These are phyloP conservation scores for Ganoderma lingzhi DNA, from an alignment of 1,284 basidiomycete genomes.

Conservation along the genomic window DNA sequence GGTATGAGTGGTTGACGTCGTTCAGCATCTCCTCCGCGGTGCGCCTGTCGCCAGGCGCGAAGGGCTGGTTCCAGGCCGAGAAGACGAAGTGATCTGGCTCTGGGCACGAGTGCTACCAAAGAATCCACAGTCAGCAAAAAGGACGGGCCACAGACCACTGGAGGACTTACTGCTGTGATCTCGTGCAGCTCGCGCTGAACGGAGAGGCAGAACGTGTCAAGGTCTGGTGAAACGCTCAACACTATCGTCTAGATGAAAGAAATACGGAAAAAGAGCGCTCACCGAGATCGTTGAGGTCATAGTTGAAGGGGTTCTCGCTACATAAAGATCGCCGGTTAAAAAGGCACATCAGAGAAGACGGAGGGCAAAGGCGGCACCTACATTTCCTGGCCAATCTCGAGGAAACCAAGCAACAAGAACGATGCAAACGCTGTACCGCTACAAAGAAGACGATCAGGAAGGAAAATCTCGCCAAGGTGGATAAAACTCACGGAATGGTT, in stretches of 20 bases:
- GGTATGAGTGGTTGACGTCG: constrained; percentile 45
- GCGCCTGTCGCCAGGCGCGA: constrained; percentile 69
- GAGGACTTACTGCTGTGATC: constrained; percentile 64
- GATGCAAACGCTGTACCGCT: constrained; percentile 65
- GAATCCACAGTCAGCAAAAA: not conserved
- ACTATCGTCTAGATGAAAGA: constrained; percentile 3
- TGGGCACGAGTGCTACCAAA: constrained; percentile 57
- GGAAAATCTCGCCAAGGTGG: not conserved
- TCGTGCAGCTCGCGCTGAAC: constrained; percentile 73
- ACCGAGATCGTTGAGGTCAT: constrained; percentile 73
- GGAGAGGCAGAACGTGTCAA: constrained; percentile 69
- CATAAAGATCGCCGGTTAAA: not conserved
- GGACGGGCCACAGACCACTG: constrained; percentile 7
- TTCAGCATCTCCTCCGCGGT: constrained; percentile 59
- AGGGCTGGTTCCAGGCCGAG: constrained; percentile 65
- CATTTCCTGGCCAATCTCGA: constrained; percentile 78
- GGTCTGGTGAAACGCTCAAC: constrained; percentile 46
- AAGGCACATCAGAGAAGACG: constrained; percentile 11
- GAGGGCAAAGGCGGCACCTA: constrained; percentile 39
- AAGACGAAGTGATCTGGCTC: constrained; percentile 62
- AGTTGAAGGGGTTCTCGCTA: constrained; percentile 76
- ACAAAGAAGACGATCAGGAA: constrained; percentile 12
- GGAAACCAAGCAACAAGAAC: constrained; percentile 71
- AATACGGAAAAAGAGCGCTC: constrained; percentile 29
- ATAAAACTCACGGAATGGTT: constrained; percentile 55